Evolutionary conservation across 2,329 filamentous ascomycete genomes (phyloP).

Genomic region (Leptoxyphium fumago): DNA sequence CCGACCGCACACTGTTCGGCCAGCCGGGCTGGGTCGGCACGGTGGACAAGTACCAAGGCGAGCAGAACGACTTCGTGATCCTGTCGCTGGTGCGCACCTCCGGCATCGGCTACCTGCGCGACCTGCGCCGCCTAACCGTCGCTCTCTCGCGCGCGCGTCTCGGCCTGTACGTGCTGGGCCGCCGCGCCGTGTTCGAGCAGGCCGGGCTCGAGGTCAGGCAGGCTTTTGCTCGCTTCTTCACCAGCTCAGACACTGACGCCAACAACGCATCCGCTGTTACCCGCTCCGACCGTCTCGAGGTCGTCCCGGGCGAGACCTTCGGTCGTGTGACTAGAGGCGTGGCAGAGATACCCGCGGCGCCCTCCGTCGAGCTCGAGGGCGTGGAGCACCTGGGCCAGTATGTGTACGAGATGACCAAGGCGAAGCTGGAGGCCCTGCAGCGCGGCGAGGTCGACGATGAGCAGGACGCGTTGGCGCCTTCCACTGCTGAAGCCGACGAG

Average conservation of each 20-base stretch:
- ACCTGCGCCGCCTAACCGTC: constrained; percentile 85
- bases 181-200: constrained; percentile 67
- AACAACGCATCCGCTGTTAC: constrained; percentile 37
- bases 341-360: constrained; percentile 34
- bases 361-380: constrained; percentile 60
- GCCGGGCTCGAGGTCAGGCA: constrained; percentile 74
- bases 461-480: constrained; percentile 2
- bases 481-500: not conserved
- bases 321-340: constrained; percentile 44
- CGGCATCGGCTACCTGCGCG: constrained; percentile 79
- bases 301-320: constrained; percentile 79
- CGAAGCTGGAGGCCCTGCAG: constrained; percentile 46
- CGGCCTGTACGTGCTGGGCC: constrained; percentile 82
- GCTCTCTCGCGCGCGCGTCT: constrained; percentile 83
- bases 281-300: constrained; percentile 46
- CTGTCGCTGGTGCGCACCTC: constrained; percentile 83
- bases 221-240: constrained; percentile 64
- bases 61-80: constrained; percentile 97
- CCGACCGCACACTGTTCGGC: constrained; percentile 49
- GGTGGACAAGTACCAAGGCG: constrained; percentile 96
- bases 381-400: constrained; percentile 94
- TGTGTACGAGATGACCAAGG: constrained; percentile 87
- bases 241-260: constrained; percentile 5
- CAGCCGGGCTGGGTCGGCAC: constrained; percentile 82
- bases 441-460: constrained; percentile 14